A percentile compares a stretch with the other conserved stretches of the same genome.
These are phyloP conservation scores for Aspergillus sp. DNA, from an alignment of 2,329 filamentous ascomycete species.

Conservation along the genomic window DNA sequence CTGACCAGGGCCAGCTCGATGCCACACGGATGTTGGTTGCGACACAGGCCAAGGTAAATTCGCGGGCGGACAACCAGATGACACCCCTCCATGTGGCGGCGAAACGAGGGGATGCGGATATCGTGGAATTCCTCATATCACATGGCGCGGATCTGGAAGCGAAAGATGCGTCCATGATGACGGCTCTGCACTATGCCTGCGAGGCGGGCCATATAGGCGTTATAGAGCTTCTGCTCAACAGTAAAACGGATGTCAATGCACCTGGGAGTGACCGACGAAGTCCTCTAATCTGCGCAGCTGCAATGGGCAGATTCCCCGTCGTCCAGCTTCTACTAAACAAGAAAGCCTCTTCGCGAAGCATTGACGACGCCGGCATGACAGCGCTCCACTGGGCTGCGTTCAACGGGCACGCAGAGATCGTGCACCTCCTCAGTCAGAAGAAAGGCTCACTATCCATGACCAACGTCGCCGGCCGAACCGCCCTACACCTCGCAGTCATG, in stretches of 20 bases:
- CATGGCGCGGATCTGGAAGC: constrained; percentile 30
- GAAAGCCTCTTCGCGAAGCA: constrained; percentile 20
- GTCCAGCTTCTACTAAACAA: constrained; percentile 25
- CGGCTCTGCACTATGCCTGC: constrained; percentile 29
- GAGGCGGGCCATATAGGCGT: constrained; percentile 21
- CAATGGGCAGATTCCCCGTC: constrained; percentile 19
- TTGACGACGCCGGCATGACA: constrained; percentile 29
- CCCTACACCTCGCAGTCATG: constrained; percentile 30
- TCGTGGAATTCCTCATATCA: constrained; percentile 24
- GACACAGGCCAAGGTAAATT: constrained; percentile 26
- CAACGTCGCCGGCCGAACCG: constrained; percentile 25
- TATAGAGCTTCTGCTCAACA: constrained; percentile 22
- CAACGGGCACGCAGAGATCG: constrained; percentile 31
- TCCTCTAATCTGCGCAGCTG: constrained; percentile 30
- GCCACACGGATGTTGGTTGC: constrained; percentile 24
- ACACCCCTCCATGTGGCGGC: constrained; percentile 30
- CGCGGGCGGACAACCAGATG: constrained; percentile 25
- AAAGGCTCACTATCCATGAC: constrained; percentile 19
- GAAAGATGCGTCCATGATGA: constrained; percentile 29
- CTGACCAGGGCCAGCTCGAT: constrained; percentile 27
- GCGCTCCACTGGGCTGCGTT: constrained; percentile 33
- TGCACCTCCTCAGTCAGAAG: constrained; percentile 24
- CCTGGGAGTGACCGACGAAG: constrained; percentile 25
- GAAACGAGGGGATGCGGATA: constrained; percentile 24
- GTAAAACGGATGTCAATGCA: constrained; percentile 26